Evolutionary conservation across 2,329 filamentous ascomycete species (phyloP).

Genomic region (Paraphoma chrysanthemicola): DNA sequence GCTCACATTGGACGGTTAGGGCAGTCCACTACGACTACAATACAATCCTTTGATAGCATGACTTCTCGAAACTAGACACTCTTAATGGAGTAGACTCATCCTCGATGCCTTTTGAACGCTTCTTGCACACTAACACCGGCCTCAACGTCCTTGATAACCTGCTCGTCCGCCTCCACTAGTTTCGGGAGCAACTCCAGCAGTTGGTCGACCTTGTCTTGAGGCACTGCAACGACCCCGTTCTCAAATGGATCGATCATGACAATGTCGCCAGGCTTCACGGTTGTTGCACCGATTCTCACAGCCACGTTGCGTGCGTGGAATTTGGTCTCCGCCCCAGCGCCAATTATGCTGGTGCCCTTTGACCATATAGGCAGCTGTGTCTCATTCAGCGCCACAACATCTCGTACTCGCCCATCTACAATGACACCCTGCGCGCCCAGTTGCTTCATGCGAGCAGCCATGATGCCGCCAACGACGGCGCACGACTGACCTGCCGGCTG

Average conservation of each 20-base stretch:
- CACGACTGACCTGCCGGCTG: slow-evolving; percentile 71
- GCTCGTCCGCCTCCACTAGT: slow-evolving; percentile 52
- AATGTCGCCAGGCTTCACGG: slow-evolving; percentile 63
- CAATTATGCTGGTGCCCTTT: slow-evolving; percentile 64
- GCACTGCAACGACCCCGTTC: slow-evolving; percentile 71
- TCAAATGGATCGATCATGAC: slow-evolving; percentile 74
- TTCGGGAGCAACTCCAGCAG: slow-evolving; percentile 65
- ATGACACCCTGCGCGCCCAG: slow-evolving; percentile 67
- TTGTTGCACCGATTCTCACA: slow-evolving; percentile 47
- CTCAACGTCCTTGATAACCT: slow-evolving; percentile 64
- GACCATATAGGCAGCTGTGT: slow-evolving; percentile 67
- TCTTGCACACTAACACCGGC: slow-evolving; percentile 68
- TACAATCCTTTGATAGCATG: no score
- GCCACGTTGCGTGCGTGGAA: slow-evolving; percentile 60
- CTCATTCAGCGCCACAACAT: slow-evolving; percentile 66
- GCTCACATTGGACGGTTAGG: slow-evolving; percentile 21
- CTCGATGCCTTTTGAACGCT: slow-evolving; percentile 66
- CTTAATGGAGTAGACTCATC: not conserved
- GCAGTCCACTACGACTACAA: not conserved
- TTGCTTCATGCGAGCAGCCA: slow-evolving; percentile 72
- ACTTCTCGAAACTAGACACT: no score
- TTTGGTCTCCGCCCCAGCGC: slow-evolving; percentile 63
- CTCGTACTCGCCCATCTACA: slow-evolving; percentile 72
- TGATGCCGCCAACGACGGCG: slow-evolving; percentile 78
- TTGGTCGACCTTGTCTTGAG: slow-evolving; percentile 63